Evolutionary conservation across 108 stramenopile species (phyloP), one percentile per base, ranked within the genome.

Genomic region (Skeletonema marinoi): DNA sequence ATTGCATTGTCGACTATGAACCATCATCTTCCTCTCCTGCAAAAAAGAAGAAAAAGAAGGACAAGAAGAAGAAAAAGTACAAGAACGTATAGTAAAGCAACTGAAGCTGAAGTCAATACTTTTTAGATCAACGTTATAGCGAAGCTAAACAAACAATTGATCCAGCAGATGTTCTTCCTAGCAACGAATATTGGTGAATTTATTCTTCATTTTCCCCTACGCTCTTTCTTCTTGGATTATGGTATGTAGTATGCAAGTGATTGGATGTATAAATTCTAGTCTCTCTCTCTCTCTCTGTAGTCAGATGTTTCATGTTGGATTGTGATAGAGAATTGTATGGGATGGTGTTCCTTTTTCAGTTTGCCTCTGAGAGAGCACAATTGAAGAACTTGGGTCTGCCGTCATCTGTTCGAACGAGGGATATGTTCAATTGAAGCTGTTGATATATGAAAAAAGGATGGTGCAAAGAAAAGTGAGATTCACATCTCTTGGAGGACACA

Each of bases 381-480:
- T 90, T 88, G 73, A 95, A 95, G 71, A 92, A 95, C 60, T 90
- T 91, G 60, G 93, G 89, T 21, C 85, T 67, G n/a, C 91, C 88
- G 58, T 90, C 75, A 3, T 84, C 61, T 10, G 68, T 78, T 68
- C 93, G 86, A 12, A 91, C 93, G 11, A 95, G 85, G 25, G 87
- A 86, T 6, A 91, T 79, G 75, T 89, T 95, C 60, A 95, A 62
- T 66, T 78, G 84, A 72, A 90, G 78, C 91, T 92, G 74, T 19
- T 63, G 36, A 66, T 35, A 30, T 63, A 65, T 42, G 59, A 32
- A 25, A 12, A 50, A 42, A 13, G 41, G 12, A 13, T 42, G 41
- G 12, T 46, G 44, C 0, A 16, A 46, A n/a, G 29, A 56, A 50
- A 17, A 71, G 36, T 36, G 59, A 66, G 48, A 54, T 11, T 5